These are phyloP conservation scores for Apocynum venetum DNA, from an alignment of 257 asterid genomes.

Conservation along the genomic window DNA sequence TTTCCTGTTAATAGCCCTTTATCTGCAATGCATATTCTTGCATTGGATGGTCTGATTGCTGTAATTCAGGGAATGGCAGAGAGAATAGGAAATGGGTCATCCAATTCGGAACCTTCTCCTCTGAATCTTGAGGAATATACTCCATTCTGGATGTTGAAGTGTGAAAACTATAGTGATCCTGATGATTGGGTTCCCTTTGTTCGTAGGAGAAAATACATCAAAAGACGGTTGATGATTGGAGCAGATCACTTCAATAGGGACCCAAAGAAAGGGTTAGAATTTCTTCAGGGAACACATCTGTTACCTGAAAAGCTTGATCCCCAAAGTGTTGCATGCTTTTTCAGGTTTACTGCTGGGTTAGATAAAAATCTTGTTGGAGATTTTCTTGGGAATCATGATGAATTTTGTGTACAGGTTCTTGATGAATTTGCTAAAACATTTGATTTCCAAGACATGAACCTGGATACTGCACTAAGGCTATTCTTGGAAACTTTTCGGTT, in stretches of 20 bases:
- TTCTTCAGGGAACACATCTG: slow-evolving; percentile 91
- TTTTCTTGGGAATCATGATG: slow-evolving; percentile 98
- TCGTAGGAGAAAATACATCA: slow-evolving; percentile 75
- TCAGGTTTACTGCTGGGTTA: slow-evolving; percentile 89
- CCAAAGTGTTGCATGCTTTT: slow-evolving; percentile 97
- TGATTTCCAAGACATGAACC: slow-evolving; percentile 93
- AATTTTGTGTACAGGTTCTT: slow-evolving; percentile 93
- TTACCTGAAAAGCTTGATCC: slow-evolving; percentile 97
- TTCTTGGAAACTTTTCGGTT: slow-evolving; percentile 88
- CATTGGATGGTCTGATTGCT: slow-evolving; percentile 95
- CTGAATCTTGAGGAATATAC: slow-evolving; percentile 69
- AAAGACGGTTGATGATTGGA: slow-evolving; percentile 93
- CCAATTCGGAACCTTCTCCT: slow-evolving; percentile 52
- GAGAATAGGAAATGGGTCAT: slow-evolving; percentile 84
- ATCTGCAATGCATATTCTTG: slow-evolving; percentile 96
- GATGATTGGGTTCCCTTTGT: slow-evolving; percentile 92
- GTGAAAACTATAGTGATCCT: slow-evolving; percentile 76
- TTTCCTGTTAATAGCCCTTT: slow-evolving; percentile 94
- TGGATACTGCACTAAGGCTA: slow-evolving; percentile 87
- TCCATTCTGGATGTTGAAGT: slow-evolving; percentile 96
- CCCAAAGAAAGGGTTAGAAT: slow-evolving; percentile 94
- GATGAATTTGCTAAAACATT: slow-evolving; percentile 92
- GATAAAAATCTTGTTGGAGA: slow-evolving; percentile 98
- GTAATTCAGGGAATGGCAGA: slow-evolving; percentile 99
- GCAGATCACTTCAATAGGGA: slow-evolving; percentile 98